Percentiles rank a stretch among this genome's conserved stretches.
Evolutionary conservation across 1,284 basidiomycete species (phyloP).

Genomic region (Apiotrichum mycotoxinovorans): DNA sequence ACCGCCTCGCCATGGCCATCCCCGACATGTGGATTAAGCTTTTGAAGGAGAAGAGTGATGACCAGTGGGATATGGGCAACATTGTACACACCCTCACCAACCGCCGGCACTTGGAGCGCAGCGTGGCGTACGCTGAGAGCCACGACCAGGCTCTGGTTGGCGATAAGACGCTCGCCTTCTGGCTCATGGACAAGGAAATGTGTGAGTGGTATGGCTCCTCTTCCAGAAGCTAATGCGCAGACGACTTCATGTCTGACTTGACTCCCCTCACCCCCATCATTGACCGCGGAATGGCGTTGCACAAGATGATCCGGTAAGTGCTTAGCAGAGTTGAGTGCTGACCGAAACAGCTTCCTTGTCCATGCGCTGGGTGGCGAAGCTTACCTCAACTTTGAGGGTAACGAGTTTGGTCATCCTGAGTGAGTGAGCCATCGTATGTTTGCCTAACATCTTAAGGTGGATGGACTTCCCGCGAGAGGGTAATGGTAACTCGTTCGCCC

Average conservation of each 20-base stretch:
- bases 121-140: constrained; percentile 91
- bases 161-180: constrained; percentile 97
- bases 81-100: constrained; percentile 90
- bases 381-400: constrained; percentile 97
- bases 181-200: constrained; percentile 99
- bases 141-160: constrained; percentile 98
- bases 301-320: constrained; percentile 93
- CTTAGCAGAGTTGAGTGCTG: constrained; percentile 26
- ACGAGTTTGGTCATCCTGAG: constrained; percentile 98
- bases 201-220: constrained; percentile 57
- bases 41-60: constrained; percentile 84
- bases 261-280: constrained; percentile 80
- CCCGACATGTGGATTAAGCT: constrained; percentile 99
- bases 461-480: constrained; percentile 96
- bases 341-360: constrained; percentile 65
- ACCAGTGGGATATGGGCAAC: constrained; percentile 81
- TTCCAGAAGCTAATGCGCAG: constrained; percentile 49
- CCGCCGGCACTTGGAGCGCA: constrained; percentile 82
- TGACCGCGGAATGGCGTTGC: constrained; percentile 82
- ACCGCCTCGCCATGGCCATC: constrained; percentile 94
- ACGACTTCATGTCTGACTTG: constrained; percentile 93
- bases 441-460: constrained; percentile 60
- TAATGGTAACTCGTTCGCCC: constrained; percentile 91
- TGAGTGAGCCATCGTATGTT: constrained; percentile 37
- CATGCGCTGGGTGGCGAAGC: constrained; percentile 93